Conservation (phyloP, 192 early-diverging fungal genomes). For the Backusella tarrabulga region DNA sequence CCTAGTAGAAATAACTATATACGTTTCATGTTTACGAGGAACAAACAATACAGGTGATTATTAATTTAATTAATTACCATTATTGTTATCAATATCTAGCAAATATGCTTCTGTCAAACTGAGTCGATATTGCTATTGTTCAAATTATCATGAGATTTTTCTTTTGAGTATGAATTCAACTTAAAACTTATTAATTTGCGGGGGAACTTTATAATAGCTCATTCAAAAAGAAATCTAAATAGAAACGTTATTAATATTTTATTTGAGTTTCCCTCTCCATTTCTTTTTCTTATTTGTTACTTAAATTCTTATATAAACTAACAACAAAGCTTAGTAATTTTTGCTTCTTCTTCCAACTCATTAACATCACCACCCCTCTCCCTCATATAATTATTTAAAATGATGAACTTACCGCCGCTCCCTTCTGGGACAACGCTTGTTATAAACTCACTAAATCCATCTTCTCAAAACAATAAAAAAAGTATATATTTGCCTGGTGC, state of each 20-base stretch:
- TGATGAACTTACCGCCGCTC: neutral
- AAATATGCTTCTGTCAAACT: neutral
- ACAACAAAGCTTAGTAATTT: neutral
- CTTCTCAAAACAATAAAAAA: neutral
- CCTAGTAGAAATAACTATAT: neutral
- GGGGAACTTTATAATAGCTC: neutral
- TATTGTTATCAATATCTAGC: neutral
- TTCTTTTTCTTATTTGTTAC: neutral
- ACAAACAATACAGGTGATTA: neutral
- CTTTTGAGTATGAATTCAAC: neutral
- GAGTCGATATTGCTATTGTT: neutral
- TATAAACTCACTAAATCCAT: neutral
- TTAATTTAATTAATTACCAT: neutral
- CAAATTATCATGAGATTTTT: constrained; percentile 1
- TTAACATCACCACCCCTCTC: neutral
- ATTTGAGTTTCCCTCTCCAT: neutral
- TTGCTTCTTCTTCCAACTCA: neutral
- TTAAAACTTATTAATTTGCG: neutral
- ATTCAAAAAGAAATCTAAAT: neutral
- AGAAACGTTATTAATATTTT: neutral
- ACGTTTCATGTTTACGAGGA: neutral
- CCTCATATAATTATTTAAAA: neutral
- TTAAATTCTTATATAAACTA: neutral
- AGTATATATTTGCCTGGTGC: neutral
- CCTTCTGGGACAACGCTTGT: neutral